Percentiles rank a stretch among this genome's conserved stretches.
Conservation (phyloP, 805 yeast genomes). For the Metschnikowia noctiluminum region DNA sequence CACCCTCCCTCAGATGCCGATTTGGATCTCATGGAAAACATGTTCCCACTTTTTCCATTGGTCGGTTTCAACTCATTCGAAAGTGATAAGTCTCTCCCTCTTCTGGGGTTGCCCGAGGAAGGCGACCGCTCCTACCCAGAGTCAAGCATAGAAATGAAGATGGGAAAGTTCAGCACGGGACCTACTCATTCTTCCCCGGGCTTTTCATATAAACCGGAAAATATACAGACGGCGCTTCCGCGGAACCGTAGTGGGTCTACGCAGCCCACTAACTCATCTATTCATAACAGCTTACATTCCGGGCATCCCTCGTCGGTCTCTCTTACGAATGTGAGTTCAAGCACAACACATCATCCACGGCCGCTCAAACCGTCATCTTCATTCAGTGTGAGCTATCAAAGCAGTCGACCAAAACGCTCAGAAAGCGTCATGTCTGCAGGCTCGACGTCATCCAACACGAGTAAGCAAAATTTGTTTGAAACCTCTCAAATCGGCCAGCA, state of each 20-base stretch:
- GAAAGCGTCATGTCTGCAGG: constrained; percentile 40
- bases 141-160: neutral
- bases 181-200: neutral
- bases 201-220: neutral
- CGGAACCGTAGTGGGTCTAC: constrained; percentile 3
- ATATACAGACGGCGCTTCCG: neutral
- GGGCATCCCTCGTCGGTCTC: constrained; percentile 7
- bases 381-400: constrained; percentile 19
- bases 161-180: neutral
- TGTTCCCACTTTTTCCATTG: constrained; percentile 43
- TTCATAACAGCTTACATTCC: neutral
- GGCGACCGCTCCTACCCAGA: neutral
- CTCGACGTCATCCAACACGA: constrained; percentile 33
- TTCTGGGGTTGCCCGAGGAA: constrained; percentile 28
- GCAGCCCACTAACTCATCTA: neutral
- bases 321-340: constrained; percentile 1
- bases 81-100: constrained; percentile 32
- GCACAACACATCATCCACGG: constrained; percentile 11
- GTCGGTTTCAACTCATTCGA: constrained; percentile 39
- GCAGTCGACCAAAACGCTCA: constrained; percentile 34
- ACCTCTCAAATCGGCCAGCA: constrained; percentile 5
- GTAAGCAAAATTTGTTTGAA: constrained; percentile 16
- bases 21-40: constrained; percentile 29
- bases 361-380: constrained; percentile 8
- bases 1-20: constrained; percentile 20